Conservation (phyloP, 805 yeast species). For the Myxozyma mucilagina region DNA sequence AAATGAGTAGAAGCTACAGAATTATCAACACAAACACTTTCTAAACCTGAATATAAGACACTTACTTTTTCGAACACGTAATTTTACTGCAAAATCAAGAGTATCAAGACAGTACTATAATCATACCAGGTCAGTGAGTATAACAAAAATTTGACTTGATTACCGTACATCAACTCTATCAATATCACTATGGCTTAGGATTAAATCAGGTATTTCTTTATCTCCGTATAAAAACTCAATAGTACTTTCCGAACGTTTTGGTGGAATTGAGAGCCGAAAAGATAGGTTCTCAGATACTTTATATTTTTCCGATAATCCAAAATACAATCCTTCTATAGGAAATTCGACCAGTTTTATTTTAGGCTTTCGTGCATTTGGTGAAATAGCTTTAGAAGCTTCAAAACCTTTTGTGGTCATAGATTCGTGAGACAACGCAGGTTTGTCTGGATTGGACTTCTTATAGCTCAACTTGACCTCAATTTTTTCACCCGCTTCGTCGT, state of each 20-base stretch:
- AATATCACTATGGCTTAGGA: neutral
- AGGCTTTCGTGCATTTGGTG: neutral
- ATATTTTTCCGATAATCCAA: slow-evolving; percentile 10
- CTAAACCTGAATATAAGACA: neutral
- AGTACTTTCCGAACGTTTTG: slow-evolving; percentile 17
- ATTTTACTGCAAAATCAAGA: slow-evolving; percentile 8
- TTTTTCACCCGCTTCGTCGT: neutral
- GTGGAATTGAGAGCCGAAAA: slow-evolving; percentile 8
- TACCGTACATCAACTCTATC: slow-evolving; percentile 2
- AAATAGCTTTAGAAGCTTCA: neutral
- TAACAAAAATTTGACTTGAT: neutral
- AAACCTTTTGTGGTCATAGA: neutral
- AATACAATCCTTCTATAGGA: slow-evolving; percentile 4
- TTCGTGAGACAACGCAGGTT: neutral
- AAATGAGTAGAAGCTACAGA: neutral
- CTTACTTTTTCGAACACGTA: slow-evolving; percentile 20
- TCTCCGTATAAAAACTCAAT: neutral
- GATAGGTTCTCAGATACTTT: neutral
- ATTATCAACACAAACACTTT: too few relatives aligned
- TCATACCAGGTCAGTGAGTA: neutral
- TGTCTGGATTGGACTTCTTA: neutral
- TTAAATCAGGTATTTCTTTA: slow-evolving; percentile 4
- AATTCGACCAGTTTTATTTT: slow-evolving; percentile 1
- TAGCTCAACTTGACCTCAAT: neutral
- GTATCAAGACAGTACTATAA: slow-evolving; percentile 17